Base-by-base conservation (phyloP, 306 rosid genomes). In the Quercus bicolor region DNA sequence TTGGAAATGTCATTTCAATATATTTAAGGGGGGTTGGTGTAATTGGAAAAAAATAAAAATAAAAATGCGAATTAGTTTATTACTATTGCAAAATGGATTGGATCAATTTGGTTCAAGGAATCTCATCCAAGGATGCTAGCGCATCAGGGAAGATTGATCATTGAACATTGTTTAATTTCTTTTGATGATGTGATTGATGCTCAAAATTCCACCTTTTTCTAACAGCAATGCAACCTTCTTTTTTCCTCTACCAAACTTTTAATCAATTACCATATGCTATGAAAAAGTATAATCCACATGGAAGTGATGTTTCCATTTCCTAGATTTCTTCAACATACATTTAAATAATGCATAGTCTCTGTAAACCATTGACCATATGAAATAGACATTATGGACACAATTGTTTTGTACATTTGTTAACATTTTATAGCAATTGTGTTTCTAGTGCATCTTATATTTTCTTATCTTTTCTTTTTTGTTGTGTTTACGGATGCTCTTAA, bases 141-240 rank as follows among this genome's bases (percentile, higher is more conserved):
- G 68, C 75, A 80, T 77, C 74, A 77, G 81, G 74, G 86, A 83
- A 75, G 74, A 74, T 73, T 86, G 77, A 82, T 83, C 84, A 12
- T 3, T 12, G 77, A 82, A 84, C 84, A 12, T 3, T 12, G 53
- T 48, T 48, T 48, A 12, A 48, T 72, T 70, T 77, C 86, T 81
- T 85, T 84, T 83, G 60, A 81, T 81, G 86, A 83, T 83, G 78
- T 85, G 84, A 83, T 89, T 85, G 84, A 83, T 89, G 80, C 84
- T 68, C 65, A 16, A n/a, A 55, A 31, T 56, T 84, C 68, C 75
- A 21, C 75, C 81, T 77, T 72, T 75, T 33, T 28, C 76, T 53
- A 54, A 73, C 78, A 73, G 33, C 74, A 13, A 60, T 20, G 65
- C 15, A 21, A 21, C n/a, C 68, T 31, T 73, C 28, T 51, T 24